Evolutionary conservation across 176 grass and related monocot genomes (phyloP), one percentile per base, ranked within the genome.

Genomic region (Alopecurus myosuroides): DNA sequence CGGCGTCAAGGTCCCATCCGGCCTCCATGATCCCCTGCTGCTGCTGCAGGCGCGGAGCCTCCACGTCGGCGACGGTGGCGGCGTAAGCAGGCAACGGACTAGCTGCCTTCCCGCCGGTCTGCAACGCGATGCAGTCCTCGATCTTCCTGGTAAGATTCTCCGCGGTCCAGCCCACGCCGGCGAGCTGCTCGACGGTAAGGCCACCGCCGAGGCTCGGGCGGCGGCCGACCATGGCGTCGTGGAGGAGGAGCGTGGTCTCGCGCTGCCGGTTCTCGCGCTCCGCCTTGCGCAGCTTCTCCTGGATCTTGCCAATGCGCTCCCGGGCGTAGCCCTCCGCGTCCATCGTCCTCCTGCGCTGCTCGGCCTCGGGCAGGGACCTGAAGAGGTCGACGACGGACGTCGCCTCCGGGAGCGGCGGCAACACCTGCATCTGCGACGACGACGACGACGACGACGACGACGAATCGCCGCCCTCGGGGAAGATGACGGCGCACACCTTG

Each of bases 341-440:
- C 41, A 90, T 76, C 88, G 79, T 91, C 40, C 89, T 90, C 53
- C 78, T 83, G 75, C 71, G 66, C 20, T 72, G 85, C 29, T 95
- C 80, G 2, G 74, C 26, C 75, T 89, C 85, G 0, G 83, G 83
- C 86, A 87, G 69, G 20, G 71, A 37, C 82, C n/a, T 69, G 77
- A 95, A 85, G 0, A 79, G 85, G 0, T 41, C 19, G 0, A 93
- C 39, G 1, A 89, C 30, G 7, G 52, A 2, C 23, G 8, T 55
- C 22, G 41, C 56, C 70, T 64, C 74, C 12, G 2, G 19, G 50
- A n/a, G 11, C 31, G 50, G 17, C 11, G 74, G 74, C 7, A 20
- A 77, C 33, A 56, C 33, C 6, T 76, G 49, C 49, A 7, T 37
- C 68, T 53, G 10, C 30, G 74, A 36, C 20, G 45, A n/a, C 52